phyloP scores from a whole-genome alignment of 176 grass and related monocot genomes.

The Echinochloa phyllopogon region DNA sequence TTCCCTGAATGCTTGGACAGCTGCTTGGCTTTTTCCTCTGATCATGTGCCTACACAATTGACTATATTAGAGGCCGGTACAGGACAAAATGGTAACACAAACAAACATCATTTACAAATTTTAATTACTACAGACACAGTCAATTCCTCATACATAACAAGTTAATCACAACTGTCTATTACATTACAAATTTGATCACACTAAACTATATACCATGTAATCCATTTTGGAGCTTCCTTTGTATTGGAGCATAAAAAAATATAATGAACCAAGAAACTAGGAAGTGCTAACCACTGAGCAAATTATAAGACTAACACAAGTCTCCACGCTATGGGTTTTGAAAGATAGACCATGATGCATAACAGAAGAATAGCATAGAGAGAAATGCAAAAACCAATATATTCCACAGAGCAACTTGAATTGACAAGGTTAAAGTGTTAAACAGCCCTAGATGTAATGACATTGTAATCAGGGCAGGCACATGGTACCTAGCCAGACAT shows the following conservation, averaged over 20 bases:
- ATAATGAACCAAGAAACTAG: not conserved
- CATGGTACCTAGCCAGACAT: slow-evolving; percentile 12
- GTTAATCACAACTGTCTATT: slow-evolving; percentile 17
- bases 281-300: not conserved
- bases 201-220: slow-evolving; percentile 28
- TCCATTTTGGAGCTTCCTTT: not conserved
- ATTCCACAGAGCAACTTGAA: slow-evolving; percentile 17
- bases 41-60: slow-evolving; percentile 80
- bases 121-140: not conserved
- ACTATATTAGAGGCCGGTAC: slow-evolving; percentile 23
- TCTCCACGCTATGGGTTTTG: not conserved
- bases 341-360: slow-evolving; percentile 5
- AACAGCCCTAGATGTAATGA: not conserved
- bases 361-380: not conserved
- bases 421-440: not conserved
- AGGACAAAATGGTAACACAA: slow-evolving; percentile 1
- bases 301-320: not conserved
- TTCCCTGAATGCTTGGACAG: slow-evolving; percentile 94
- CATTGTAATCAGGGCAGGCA: slow-evolving; percentile 20
- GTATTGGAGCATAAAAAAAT: not conserved
- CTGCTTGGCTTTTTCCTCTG: slow-evolving; percentile 73
- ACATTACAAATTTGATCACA: slow-evolving; percentile 12
- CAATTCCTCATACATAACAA: slow-evolving; percentile 7
- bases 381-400: not conserved
- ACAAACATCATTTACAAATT: slow-evolving; percentile 4